Percentiles rank a stretch among this genome's conserved stretches.
Evolutionary conservation across 192 early-diverging fungal species (phyloP).

Genomic region (Linnemannia exigua): DNA sequence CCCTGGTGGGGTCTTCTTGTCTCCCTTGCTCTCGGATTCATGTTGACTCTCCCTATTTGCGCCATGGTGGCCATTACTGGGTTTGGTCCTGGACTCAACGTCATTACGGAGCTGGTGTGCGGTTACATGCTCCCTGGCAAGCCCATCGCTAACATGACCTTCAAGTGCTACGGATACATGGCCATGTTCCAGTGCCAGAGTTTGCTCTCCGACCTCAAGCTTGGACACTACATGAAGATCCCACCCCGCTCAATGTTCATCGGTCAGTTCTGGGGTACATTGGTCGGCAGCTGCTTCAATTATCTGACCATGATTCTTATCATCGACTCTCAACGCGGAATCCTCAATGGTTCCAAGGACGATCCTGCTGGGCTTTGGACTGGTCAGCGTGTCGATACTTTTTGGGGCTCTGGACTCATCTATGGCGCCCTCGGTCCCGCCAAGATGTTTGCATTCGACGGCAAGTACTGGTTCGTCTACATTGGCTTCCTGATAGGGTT

Average conservation of each 20-base stretch:
- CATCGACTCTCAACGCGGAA: conserved; percentile 42
- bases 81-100: conserved; percentile 64
- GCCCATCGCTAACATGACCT: conserved; percentile 67
- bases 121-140: conserved; percentile 71
- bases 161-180: conserved; percentile 73
- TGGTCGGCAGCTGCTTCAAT: conserved; percentile 61
- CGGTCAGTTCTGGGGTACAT: conserved; percentile 71
- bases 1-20: conserved; percentile 68
- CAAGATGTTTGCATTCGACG: conserved; percentile 67
- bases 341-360: conserved; percentile 27
- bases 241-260: conserved; percentile 76
- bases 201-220: conserved; percentile 80
- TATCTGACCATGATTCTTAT: conserved; percentile 59
- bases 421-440: conserved; percentile 82
- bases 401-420: conserved; percentile 72
- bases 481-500: conserved; percentile 57
- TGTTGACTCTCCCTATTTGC: conserved; percentile 69
- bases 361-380: conserved; percentile 66
- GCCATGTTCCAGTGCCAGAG: conserved; percentile 76
- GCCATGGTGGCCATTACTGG: conserved; percentile 68
- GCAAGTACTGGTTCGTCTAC: conserved; percentile 52
- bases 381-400: conserved; percentile 65
- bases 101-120: conserved; percentile 72
- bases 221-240: conserved; percentile 84
- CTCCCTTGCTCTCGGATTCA: conserved; percentile 53